A percentile compares a stretch with the other conserved stretches of the same genome.
phyloP scores from a whole-genome alignment of 139 green algal species.

The Chlorokybus atmophyticus region DNA sequence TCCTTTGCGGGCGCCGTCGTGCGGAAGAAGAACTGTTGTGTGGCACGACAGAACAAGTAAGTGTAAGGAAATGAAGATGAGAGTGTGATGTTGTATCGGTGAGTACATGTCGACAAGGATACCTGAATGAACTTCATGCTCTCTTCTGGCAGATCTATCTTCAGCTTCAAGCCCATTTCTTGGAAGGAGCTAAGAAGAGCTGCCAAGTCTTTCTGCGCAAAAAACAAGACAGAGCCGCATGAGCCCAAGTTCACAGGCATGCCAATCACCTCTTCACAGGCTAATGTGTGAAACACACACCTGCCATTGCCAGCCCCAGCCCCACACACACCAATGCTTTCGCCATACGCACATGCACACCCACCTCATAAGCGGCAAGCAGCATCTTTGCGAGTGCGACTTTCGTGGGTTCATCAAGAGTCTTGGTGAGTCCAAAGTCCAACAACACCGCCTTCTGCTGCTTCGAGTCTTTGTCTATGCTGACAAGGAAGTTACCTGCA shows the following conservation, averaged over 20 bases:
- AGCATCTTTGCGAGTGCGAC: conserved; percentile 29
- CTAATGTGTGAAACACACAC: too few species aligned
- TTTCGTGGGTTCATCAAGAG: conserved; percentile 15
- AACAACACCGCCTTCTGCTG: conserved; percentile 14
- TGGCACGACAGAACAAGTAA: too few species aligned
- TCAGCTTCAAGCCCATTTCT: conserved; percentile 26
- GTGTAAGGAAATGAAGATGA: too few species aligned
- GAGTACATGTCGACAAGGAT: too few species aligned
- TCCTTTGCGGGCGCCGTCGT: conserved; percentile 13
- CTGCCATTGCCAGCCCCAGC: too few species aligned
- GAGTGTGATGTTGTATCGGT: too few species aligned
- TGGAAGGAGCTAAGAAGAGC: conserved; percentile 23
- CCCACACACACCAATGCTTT: too few species aligned
- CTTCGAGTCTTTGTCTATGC: neutral
- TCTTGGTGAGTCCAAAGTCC: conserved; percentile 37
- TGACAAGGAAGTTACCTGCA: conserved; percentile 20
- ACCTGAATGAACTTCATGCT: conserved; percentile 21
- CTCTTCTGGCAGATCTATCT: conserved; percentile 23
- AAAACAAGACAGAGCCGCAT: too few species aligned
- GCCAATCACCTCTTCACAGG: too few species aligned
- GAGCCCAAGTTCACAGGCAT: too few species aligned
- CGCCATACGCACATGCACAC: too few species aligned
- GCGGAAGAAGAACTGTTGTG: conserved; percentile 32
- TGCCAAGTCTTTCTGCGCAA: conserved; percentile 12
- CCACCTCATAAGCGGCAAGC: conserved; percentile 14